Base-by-base conservation (phyloP, 306 rosid genomes). In the Casuarina equisetifolia region DNA sequence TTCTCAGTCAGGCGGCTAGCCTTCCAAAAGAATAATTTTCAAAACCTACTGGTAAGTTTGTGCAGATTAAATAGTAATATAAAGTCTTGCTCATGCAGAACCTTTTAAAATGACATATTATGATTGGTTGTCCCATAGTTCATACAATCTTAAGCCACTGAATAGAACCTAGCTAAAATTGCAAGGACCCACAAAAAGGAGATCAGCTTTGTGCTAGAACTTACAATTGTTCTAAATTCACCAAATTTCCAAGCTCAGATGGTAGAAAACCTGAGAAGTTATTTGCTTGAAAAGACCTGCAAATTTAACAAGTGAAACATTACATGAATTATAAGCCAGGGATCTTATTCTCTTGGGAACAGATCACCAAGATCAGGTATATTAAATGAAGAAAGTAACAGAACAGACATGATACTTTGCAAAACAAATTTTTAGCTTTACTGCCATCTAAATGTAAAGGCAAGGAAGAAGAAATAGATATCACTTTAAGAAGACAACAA, bases 251-350 rank as follows among this genome's bases (percentile, higher is more conserved):
- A 15, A 94, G 88, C 78, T 92, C 96, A 15, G 88, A 74, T 54
- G 98, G 97, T 12, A 94, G 83, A 81, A 92, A 50, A 45, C 97
- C 96, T 4, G 90, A 80, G 80, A 92, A 92, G 74, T 88, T 94
- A 88, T 92, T 94, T 70, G 93, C 49, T 57, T 42, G 39, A 72
- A 88, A 74, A 36, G 61, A 15, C 66, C 98, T 94, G 67, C 76
- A 25, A 25, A 70, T 76, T 67, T 71, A 54, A 66, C 13, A 79
- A 79, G 25, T 40, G 72, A 71, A 38, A n/a, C 43, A 68, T 19
- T 70, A 17, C 5, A 36, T 25, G 6, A 49, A 20, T 9, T 45
- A 6, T 77, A 39, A 49, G 46, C 9, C 25, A 50, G 35, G 91
- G 45, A 39, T 1, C 40, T 64, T 19, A 64, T 39, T 64, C 32